Evolutionary conservation across 495 filamentous ascomycete species (phyloP), one percentile per base, ranked within the genome.

Genomic region (Penicillium herquei): DNA sequence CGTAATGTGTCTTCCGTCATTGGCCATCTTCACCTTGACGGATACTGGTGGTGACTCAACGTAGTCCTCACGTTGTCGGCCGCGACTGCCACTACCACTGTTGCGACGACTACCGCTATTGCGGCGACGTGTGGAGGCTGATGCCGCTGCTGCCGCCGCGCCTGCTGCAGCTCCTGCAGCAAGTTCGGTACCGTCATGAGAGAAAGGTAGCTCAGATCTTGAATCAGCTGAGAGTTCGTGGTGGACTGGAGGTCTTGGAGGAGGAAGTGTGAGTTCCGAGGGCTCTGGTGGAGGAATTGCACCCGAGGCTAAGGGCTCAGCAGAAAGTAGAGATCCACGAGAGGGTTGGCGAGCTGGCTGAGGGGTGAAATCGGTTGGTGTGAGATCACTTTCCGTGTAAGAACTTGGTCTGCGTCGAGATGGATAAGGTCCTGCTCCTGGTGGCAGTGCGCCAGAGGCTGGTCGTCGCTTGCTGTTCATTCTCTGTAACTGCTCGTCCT

Each of bases 1-100:
- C 10, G 91, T 96, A 44, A 96, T 86, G 60, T 91, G 87, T 33
- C 86, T 82, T 51, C 88, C 86, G 61, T 96, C 88, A 49, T 85
- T 81, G 70, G 91, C 85, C 74, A 92, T 85, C 67, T 87, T 87
- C 26, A 96, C 79, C 71, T 91, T 91, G 47, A 95, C 84, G 51
- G 84, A 88, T 49, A 90, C 87, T 3, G 90, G 86, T 14, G 84
- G 82, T 11, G 81, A 82, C 13, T 75, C 70, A 11, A 79, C 73
- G 39, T 71, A 70, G 39, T 74, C 72, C 3, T 72, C 70, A 17
- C 75, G 70, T 37, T 70, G 72, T 42, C 72, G 40, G 12, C 51
- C 33, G 34, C 13, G 44, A 5, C 53, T 14, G 18, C 43, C 30
- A 11, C 33, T 40, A 10, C 51, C 40, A 37, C 51, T 54, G 13